Percentiles rank a stretch among this genome's conserved stretches.
Evolutionary conservation across 202 grass and related monocot species (phyloP).

Genomic region (Brachypodium distachyon): DNA sequence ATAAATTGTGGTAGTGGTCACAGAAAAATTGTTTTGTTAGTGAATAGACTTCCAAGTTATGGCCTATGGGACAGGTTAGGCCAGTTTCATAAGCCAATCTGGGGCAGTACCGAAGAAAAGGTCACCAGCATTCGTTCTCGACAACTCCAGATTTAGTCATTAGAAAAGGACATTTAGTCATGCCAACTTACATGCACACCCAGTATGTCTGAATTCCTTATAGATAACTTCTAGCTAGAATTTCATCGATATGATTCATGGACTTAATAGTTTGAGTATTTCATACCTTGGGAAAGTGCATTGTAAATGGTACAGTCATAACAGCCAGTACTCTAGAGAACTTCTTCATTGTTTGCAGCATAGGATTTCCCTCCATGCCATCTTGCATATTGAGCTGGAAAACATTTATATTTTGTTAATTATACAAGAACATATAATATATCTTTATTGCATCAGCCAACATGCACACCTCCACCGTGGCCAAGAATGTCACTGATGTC

Average conservation of each 20-base stretch:
- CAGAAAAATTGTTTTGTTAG: not conserved
- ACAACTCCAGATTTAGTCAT: not conserved
- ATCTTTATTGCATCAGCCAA: not conserved
- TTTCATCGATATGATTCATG: not conserved
- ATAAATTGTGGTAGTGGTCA: not conserved
- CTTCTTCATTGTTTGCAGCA: constrained; percentile 60
- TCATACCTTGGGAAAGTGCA: constrained; percentile 81
- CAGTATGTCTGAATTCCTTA: not conserved
- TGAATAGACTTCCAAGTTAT: not conserved
- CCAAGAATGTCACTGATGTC: constrained; percentile 60
- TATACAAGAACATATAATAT: not conserved
- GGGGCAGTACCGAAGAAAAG: not conserved
- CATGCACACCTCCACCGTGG: constrained; percentile 63
- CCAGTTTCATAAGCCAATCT: not conserved
- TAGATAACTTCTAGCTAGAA: not conserved
- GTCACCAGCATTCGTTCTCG: not conserved
- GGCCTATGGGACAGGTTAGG: not conserved
- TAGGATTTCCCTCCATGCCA: constrained; percentile 86
- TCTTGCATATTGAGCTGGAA: constrained; percentile 93
- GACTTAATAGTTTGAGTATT: not conserved
- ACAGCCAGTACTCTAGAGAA: constrained; percentile 56
- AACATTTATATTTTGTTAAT: not conserved
- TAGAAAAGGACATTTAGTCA: not conserved
- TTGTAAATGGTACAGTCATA: constrained; percentile 55
- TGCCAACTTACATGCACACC: not conserved